Base-by-base conservation (phyloP, 2,329 filamentous ascomycete species). In the Talaromyces sp. region DNA sequence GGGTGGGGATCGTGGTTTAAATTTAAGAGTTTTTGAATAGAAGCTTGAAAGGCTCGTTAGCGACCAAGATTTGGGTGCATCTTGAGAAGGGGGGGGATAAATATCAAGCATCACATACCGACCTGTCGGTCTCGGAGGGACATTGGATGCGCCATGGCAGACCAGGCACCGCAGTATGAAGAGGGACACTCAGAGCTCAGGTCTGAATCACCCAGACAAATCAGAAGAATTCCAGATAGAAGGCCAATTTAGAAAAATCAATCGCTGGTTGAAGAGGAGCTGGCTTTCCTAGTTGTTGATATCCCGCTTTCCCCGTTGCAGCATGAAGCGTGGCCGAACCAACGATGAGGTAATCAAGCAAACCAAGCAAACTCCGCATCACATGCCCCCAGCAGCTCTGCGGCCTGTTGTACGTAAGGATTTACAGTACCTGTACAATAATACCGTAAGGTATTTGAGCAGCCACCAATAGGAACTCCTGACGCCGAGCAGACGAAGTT, bases 21-120 rank as follows among this genome's bases (percentile, higher is more conserved):
- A 72, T 97, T 97, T 62, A 99, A 85, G 67, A 99, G 91, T 75
- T 91, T 93, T 79, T 96, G 91, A 67, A 99, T 91, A 16, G 93
- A 93, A 45, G 88, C 92, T 96, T 61, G 35, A 60, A 37, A 7
- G n/a, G 4, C 1, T 7, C 10, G 44, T 56, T n/a, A 65, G 54
- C 20, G 4, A 47, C 42, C 19, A 10, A 41, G 42, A 16, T 52
- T 36, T 32, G 47, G n/a, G 24, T 27, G 49, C 10, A 36, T 24
- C 11, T 42, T 20, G 35, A 32, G 35, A 52, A 17, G 49, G 16
- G 27, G 39, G 22, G 46, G 24, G 24, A 9, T 9, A 27, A 27
- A 49, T 45, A 27, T 54, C 42, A 13, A 36, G 47, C 39, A 56
- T 58, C 65, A 69, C 82, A 68, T 77, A 87, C 86, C 84, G 74